Conservation (phyloP, 2,329 filamentous ascomycete genomes). For the Emergomyces orientalis region DNA sequence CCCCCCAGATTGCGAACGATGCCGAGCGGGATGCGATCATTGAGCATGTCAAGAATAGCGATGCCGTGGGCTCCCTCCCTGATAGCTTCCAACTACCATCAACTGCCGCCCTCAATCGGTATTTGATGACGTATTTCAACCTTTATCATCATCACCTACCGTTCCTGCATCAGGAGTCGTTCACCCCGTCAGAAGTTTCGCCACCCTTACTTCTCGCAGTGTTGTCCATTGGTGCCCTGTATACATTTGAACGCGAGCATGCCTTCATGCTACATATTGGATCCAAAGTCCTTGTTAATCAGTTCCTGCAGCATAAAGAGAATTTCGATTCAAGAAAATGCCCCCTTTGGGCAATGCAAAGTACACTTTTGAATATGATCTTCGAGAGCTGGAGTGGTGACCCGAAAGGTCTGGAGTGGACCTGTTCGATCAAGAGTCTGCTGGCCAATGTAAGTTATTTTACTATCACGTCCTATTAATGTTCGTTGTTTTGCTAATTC, state of each 20-base stretch:
- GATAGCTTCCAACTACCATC: slow-evolving; percentile 84
- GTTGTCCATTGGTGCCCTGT: slow-evolving; percentile 88
- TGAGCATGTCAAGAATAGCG: slow-evolving; percentile 72
- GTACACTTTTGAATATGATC: slow-evolving; percentile 93
- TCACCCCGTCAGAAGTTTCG: slow-evolving; percentile 68
- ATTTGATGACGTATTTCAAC: slow-evolving; percentile 91
- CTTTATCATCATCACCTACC: slow-evolving; percentile 95
- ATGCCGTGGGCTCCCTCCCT: slow-evolving; percentile 71
- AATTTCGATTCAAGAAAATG: slow-evolving; percentile 98
- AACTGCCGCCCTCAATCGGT: slow-evolving; percentile 73
- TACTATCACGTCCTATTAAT: not conserved
- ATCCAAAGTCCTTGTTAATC: slow-evolving; percentile 92
- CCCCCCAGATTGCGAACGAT: slow-evolving; percentile 73
- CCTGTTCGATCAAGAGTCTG: slow-evolving; percentile 96
- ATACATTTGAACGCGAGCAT: slow-evolving; percentile 94
- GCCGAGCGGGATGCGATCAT: slow-evolving; percentile 77
- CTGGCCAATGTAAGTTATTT: slow-evolving; percentile 59
- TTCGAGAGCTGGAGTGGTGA: slow-evolving; percentile 99
- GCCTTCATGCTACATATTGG: slow-evolving; percentile 96
- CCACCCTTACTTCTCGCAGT: slow-evolving; percentile 80
- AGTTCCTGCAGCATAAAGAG: slow-evolving; percentile 95
- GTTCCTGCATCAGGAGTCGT: slow-evolving; percentile 87
- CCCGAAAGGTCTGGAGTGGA: slow-evolving; percentile 94
- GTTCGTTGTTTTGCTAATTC: slow-evolving; percentile 18
- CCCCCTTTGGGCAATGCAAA: slow-evolving; percentile 96